phyloP scores from a whole-genome alignment of 495 filamentous ascomycete genomes.

The Penicillium flavigenum region DNA sequence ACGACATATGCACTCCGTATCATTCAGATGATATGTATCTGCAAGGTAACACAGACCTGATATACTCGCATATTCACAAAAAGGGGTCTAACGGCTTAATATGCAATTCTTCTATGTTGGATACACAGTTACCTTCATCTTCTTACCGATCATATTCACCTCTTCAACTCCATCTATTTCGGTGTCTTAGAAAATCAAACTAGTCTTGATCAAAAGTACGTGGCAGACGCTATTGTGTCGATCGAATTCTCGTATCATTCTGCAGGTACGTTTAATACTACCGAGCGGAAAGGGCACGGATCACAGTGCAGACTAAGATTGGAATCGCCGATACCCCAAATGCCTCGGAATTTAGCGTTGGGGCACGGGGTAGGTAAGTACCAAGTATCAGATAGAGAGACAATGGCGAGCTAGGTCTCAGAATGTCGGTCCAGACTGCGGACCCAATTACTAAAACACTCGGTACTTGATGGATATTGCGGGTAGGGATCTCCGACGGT shows the following conservation, averaged over 20 bases:
- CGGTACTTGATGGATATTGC: conserved; percentile 24
- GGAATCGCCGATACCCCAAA: conserved; percentile 6
- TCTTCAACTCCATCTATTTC: background rate
- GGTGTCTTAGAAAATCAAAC: conserved; percentile 1
- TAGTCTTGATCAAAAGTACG: conserved; percentile 6
- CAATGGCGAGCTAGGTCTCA: conserved; percentile 15
- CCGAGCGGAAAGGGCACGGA: conserved; percentile 12
- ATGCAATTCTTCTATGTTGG: too few species aligned
- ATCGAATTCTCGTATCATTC: conserved; percentile 1
- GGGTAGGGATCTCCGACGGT: conserved; percentile 25
- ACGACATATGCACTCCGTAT: background rate
- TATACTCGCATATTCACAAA: conserved; percentile 1
- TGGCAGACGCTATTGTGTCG: conserved; percentile 6
- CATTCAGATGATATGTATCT: conserved; percentile 2
- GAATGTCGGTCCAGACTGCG: conserved; percentile 5
- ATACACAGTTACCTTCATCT: background rate
- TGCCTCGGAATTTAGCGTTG: conserved; percentile 8
- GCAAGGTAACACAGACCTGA: conserved; percentile 6
- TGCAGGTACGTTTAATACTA: conserved; percentile 5
- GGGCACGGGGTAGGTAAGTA: conserved; percentile 14
- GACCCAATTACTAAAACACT: background rate
- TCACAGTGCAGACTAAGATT: conserved; percentile 8
- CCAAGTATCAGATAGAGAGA: conserved; percentile 18
- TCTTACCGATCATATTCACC: background rate
- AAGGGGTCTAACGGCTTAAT: background rate